These are phyloP conservation scores for Saitozyma sp. DNA, from an alignment of 768 basidiomycete species.

Conservation along the genomic window DNA sequence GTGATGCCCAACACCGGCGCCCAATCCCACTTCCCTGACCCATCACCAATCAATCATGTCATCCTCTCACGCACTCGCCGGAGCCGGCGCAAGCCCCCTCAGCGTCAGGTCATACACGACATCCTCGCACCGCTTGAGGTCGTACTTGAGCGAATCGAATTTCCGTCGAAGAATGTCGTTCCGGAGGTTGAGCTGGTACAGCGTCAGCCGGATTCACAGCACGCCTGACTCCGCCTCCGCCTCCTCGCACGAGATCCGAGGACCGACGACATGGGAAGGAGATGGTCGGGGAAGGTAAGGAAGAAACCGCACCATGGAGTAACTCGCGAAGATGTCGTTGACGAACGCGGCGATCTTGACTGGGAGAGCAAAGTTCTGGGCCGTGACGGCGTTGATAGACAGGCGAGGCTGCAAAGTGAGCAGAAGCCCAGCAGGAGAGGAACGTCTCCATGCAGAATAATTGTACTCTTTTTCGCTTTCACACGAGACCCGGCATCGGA, in stretches of 20 bases:
- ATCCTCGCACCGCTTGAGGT: constrained; percentile 55
- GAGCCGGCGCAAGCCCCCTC: constrained; percentile 38
- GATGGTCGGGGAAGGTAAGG: neutral
- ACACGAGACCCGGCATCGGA: no score
- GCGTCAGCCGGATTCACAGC: constrained; percentile 6
- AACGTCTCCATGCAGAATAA: neutral
- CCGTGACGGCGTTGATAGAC: constrained; percentile 53
- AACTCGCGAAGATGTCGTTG: constrained; percentile 54
- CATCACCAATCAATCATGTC: neutral
- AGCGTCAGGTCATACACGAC: constrained; percentile 54
- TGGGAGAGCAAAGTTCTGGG: constrained; percentile 53
- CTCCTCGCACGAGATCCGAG: neutral
- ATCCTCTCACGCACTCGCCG: constrained; percentile 4
- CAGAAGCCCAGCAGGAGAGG: neutral
- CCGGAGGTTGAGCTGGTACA: constrained; percentile 53
- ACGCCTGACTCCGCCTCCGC: neutral
- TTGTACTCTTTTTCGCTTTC: no score
- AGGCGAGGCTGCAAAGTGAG: constrained; percentile 43
- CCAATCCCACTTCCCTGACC: no score
- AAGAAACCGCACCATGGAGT: constrained; percentile 40
- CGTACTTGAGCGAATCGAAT: constrained; percentile 56
- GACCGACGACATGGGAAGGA: no score
- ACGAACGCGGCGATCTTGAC: constrained; percentile 54
- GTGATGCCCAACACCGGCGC: no score
- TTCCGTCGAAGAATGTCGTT: constrained; percentile 55